A percentile compares a stretch with the other conserved stretches of the same genome.
Conservation (phyloP, 352 stramenopile species). For the Phytopythium montanum region DNA sequence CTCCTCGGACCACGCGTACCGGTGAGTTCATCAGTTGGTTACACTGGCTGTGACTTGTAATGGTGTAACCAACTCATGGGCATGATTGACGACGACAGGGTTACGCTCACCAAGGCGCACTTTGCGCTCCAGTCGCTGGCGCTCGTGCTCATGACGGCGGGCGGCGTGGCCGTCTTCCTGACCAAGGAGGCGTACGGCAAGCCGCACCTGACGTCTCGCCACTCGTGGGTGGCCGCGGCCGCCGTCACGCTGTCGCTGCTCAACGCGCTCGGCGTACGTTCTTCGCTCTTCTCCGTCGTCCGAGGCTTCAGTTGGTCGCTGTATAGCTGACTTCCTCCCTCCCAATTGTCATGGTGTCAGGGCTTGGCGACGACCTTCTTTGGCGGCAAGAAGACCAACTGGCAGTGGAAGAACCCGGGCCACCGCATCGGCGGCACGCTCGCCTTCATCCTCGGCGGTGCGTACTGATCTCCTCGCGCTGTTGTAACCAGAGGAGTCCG, state of each 20-base stretch:
- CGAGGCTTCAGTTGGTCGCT: no score
- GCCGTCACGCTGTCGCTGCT: conserved; percentile 48
- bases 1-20: conserved; percentile 30
- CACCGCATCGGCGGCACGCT: conserved; percentile 54
- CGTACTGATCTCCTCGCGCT: no score
- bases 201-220: conserved; percentile 35
- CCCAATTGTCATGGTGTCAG: conserved; percentile 3
- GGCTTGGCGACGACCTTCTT: conserved; percentile 61
- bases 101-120: conserved; percentile 56
- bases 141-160: conserved; percentile 28
- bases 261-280: conserved; percentile 32
- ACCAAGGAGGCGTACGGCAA: conserved; percentile 25
- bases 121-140: conserved; percentile 38
- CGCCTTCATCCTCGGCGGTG: conserved; percentile 45
- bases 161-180: conserved; percentile 31
- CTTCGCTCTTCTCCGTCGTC: no score
- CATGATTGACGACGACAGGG: conserved; percentile 24
- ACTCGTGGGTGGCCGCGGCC: conserved; percentile 53
- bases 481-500: no score
- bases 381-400: conserved; percentile 42
- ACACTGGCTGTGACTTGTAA: no score
- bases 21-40: no score
- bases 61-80: no score
- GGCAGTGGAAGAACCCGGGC: conserved; percentile 73
- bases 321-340: no score